Percentiles rank a stretch among this genome's conserved stretches.
phyloP scores from a whole-genome alignment of 441 rosid genomes.

The Brassica balearica region DNA sequence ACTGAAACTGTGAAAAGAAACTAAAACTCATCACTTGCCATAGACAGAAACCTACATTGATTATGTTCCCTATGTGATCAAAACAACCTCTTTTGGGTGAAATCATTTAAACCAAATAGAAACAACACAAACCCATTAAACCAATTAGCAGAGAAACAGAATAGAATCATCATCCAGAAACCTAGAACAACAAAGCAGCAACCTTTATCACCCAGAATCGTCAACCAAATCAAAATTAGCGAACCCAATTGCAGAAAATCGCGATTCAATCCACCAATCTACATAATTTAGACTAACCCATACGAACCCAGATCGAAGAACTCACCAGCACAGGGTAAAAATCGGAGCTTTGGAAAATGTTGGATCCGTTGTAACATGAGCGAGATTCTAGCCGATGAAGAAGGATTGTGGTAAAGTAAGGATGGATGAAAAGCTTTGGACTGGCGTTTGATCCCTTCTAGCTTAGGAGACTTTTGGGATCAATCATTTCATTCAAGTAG shows the following conservation, averaged over 20 bases:
- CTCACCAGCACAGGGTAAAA: slow-evolving; percentile 36
- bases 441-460: slow-evolving; percentile 31
- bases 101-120: neutral
- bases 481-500: slow-evolving; percentile 15
- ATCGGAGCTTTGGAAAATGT: neutral
- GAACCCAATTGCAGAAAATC: slow-evolving; percentile 8
- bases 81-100: neutral
- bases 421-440: slow-evolving; percentile 10
- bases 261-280: slow-evolving; percentile 24
- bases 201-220: slow-evolving; percentile 10
- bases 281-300: neutral
- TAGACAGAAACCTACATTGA: neutral
- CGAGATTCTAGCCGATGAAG: slow-evolving; percentile 21
- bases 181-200: slow-evolving; percentile 22
- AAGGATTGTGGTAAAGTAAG: slow-evolving; percentile 1
- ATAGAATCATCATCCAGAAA: neutral
- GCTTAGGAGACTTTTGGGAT: slow-evolving; percentile 27
- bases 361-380: slow-evolving; percentile 27
- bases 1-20: neutral
- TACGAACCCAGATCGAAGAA: slow-evolving; percentile 28
- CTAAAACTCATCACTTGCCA: neutral
- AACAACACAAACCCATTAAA: neutral
- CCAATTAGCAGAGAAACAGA: neutral
- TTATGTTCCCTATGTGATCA: neutral
- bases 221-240: slow-evolving; percentile 1